Evolutionary conservation across 768 basidiomycete species (phyloP).

Genomic region (Serendipita indica): DNA sequence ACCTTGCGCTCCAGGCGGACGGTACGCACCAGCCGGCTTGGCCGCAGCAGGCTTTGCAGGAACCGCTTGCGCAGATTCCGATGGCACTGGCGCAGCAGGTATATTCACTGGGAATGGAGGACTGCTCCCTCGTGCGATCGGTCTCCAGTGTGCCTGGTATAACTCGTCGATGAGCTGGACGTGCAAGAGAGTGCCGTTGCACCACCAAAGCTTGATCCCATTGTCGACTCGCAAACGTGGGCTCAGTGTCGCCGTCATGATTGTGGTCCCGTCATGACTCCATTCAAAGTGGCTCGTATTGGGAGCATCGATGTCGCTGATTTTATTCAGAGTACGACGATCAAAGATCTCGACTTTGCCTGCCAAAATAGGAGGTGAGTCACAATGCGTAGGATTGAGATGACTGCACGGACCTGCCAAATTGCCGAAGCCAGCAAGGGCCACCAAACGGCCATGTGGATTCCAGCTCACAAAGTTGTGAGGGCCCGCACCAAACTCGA

Average conservation of each 20-base stretch:
- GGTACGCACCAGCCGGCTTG: slow-evolving; percentile 76
- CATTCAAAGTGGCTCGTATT: slow-evolving; percentile 93
- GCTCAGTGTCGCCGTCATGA: slow-evolving; percentile 90
- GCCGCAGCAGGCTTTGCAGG: slow-evolving; percentile 39
- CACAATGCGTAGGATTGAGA: background rate
- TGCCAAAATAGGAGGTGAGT: background rate
- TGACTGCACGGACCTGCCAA: slow-evolving; percentile 32
- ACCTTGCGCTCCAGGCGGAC: slow-evolving; percentile 87
- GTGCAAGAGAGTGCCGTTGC: slow-evolving; percentile 74
- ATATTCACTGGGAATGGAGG: slow-evolving; percentile 53
- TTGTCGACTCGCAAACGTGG: slow-evolving; percentile 94
- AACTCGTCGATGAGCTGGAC: slow-evolving; percentile 72
- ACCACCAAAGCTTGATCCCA: slow-evolving; percentile 93
- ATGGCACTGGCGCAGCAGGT: slow-evolving; percentile 53
- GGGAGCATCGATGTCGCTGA: slow-evolving; percentile 68
- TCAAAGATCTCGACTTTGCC: slow-evolving; percentile 90
- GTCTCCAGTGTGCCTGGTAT: slow-evolving; percentile 79
- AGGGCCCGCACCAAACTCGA: slow-evolving; percentile 83
- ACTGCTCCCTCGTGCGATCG: slow-evolving; percentile 47
- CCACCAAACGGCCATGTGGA: slow-evolving; percentile 75
- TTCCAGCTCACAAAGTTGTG: slow-evolving; percentile 92
- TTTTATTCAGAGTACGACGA: slow-evolving; percentile 67
- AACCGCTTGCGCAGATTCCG: slow-evolving; percentile 34
- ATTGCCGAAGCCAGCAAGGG: slow-evolving; percentile 92
- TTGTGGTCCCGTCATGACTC: slow-evolving; percentile 84